Evolutionary conservation across 2,329 filamentous ascomycete genomes (phyloP), one percentile per base, ranked within the genome.

Genomic region (Clonostachys solani): DNA sequence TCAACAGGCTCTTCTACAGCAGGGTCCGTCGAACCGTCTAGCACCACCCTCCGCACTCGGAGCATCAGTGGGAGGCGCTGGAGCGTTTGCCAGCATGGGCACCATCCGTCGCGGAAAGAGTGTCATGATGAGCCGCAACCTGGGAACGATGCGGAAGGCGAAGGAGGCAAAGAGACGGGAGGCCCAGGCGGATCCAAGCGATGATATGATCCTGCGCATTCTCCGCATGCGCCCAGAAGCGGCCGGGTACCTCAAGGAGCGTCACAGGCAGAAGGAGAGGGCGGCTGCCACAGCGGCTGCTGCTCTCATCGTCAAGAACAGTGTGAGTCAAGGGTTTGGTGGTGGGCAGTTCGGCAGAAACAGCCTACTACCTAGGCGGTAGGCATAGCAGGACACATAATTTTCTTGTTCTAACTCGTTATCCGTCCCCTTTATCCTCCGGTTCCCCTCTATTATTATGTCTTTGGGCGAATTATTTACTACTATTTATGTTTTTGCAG

Each of bases 141-240:
- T 99, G 46, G 94, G 94, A 42, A 97, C 94, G 8, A 97, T 99
- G 91, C 86, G 84, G 57, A 89, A 92, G 62, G 91, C 89, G 38
- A 97, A 97, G 68, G 91, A 96, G 64, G 92, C 96, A 68, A 96
- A 95, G 72, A 80, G 94, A 53, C 91, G 92, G 57, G 92, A 97
- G 64, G 90, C 91, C 2, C 94, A 99, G 63, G 92, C 94, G 2
- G 94, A 97, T 63, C 92, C 94, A 2, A 96, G 87, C 63, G 94
- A 99, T 65, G 94, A 99, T 63, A 97, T 97, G 88, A 97, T 99
- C 55, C 68, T 99, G 58, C 80, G 94, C 17, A 99, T 99, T 54
- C 68, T 99, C 54, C 80, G 94, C 45, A 99, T 99, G 94, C 78
- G 94, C 46, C 90, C 91, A 3, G 94, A 97, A 69, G 94, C 94